These are phyloP conservation scores for Syzygium aqueum DNA, from an alignment of 345 rosid genomes.

Conservation along the genomic window DNA sequence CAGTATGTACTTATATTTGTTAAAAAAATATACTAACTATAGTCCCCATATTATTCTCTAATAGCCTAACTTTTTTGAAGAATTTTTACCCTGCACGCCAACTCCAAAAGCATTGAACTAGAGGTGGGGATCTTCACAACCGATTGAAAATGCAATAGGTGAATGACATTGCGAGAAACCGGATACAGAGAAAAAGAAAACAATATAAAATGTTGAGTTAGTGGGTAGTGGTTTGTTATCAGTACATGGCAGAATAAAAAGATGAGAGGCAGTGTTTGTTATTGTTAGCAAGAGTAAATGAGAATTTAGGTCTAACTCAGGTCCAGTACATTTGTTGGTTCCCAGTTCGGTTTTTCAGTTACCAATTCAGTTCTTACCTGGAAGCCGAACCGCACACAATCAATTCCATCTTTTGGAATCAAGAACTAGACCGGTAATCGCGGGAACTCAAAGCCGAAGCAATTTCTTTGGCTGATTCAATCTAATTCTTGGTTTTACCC, in stretches of 20 bases:
- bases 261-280: too few species aligned
- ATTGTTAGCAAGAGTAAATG: too few species aligned
- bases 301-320: too few species aligned
- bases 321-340: too few species aligned
- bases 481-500: background rate
- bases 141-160: too few species aligned
- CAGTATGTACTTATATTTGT: background rate
- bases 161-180: too few species aligned
- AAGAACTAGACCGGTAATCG: background rate
- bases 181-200: too few species aligned
- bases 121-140: background rate
- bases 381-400: background rate
- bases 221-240: too few species aligned
- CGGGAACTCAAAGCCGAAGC: fast-evolving
- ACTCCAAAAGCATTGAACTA: background rate
- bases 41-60: background rate
- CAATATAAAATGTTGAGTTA: too few species aligned
- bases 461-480: background rate
- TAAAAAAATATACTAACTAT: background rate
- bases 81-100: background rate
- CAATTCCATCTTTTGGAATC: background rate
- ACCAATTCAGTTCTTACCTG: too few species aligned
- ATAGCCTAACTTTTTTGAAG: background rate
- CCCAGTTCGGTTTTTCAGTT: too few species aligned
- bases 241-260: too few species aligned